Conservation (phyloP, 2,329 filamentous ascomycete genomes). For the Verticillium nonalfalfae region DNA sequence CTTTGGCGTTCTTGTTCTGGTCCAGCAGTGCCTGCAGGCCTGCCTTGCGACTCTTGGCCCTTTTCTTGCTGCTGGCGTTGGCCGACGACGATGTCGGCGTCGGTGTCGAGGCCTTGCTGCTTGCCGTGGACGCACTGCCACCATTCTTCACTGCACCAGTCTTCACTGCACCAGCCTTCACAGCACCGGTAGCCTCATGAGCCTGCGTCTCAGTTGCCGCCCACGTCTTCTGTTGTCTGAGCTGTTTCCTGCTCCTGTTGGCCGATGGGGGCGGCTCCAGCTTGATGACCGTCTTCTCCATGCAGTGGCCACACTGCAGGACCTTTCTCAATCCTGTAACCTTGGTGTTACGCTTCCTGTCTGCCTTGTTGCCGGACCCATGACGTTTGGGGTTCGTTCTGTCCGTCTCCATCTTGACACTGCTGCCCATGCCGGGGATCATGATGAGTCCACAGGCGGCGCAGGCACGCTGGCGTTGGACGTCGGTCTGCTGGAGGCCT, state of each 20-base stretch:
- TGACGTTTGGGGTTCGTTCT: constrained; percentile 8
- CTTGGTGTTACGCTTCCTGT: not conserved
- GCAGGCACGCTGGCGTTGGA: constrained; percentile 50
- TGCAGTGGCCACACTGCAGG: constrained; percentile 8
- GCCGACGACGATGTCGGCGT: constrained; percentile 19
- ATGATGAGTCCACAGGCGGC: constrained; percentile 55
- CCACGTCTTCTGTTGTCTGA: not conserved
- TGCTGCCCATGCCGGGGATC: constrained; percentile 40
- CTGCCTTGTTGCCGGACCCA: constrained; percentile 33
- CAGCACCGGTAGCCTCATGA: no score
- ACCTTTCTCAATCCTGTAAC: constrained; percentile 6
- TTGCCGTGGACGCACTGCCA: not conserved
- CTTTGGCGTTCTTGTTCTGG: constrained; percentile 34
- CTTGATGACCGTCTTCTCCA: constrained; percentile 5
- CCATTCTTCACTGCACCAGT: not conserved
- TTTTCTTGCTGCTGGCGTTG: constrained; percentile 57
- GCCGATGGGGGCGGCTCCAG: constrained; percentile 4
- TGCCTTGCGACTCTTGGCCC: constrained; percentile 58
- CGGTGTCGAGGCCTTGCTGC: not conserved
- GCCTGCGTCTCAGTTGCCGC: not conserved
- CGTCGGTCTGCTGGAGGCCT: constrained; percentile 34
- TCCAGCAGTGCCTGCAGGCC: constrained; percentile 60
- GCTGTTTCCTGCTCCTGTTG: not conserved
- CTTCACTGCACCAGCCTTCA: not conserved
- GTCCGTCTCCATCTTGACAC: constrained; percentile 28